phyloP scores from a whole-genome alignment of 768 basidiomycete genomes.

The Pleurotus platypus region DNA sequence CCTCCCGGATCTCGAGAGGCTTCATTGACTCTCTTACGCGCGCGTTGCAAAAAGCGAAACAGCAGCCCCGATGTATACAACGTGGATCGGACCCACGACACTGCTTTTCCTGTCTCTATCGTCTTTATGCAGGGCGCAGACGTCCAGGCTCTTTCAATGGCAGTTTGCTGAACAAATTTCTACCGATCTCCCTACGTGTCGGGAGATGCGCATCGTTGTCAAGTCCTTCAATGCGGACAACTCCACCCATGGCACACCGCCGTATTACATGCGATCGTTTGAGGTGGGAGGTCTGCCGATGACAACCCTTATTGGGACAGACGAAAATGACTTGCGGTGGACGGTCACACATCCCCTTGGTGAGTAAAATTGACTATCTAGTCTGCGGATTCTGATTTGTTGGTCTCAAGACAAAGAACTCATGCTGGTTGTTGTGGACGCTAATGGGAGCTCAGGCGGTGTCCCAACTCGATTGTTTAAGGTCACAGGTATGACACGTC shows the following conservation, averaged over 20 bases:
- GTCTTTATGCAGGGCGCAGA: constrained; percentile 11
- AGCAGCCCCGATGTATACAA: neutral
- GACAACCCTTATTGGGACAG: constrained; percentile 30
- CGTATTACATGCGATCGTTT: constrained; percentile 42
- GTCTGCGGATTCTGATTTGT: neutral
- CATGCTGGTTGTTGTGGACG: constrained; percentile 41
- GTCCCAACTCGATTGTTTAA: constrained; percentile 29
- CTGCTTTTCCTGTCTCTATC: constrained; percentile 1
- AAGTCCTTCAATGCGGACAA: constrained; percentile 13
- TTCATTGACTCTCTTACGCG: too few species aligned
- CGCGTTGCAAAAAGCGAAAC: neutral
- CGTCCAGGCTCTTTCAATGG: constrained; percentile 26
- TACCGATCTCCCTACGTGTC: constrained; percentile 23
- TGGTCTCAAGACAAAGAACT: constrained; percentile 33
- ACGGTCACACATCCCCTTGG: constrained; percentile 35
- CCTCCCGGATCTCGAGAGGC: too few species aligned
- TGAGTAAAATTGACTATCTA: constrained; percentile 17
- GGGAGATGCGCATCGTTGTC: constrained; percentile 21
- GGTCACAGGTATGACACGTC: constrained; percentile 28
- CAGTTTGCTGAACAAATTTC: constrained; percentile 18
- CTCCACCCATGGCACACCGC: constrained; percentile 20
- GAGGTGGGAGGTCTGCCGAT: constrained; percentile 31
- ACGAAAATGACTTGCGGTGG: constrained; percentile 38
- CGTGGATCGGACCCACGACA: constrained; percentile 2
- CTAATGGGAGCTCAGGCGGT: constrained; percentile 38